phyloP scores from a whole-genome alignment of 768 basidiomycete species.

The Rhizopogon vinicolor region DNA sequence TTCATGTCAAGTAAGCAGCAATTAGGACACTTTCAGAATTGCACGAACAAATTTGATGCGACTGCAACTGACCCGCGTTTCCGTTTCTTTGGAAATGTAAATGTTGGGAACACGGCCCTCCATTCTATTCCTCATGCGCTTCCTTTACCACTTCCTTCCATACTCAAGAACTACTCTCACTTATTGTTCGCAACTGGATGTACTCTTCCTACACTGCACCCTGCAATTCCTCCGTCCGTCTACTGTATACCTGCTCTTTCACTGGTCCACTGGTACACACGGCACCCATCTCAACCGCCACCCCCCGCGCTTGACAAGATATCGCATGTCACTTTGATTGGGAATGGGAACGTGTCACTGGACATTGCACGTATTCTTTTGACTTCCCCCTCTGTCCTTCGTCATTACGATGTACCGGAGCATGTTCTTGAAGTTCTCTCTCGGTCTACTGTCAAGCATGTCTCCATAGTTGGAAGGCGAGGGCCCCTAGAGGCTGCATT shows the following conservation, averaged over 20 bases:
- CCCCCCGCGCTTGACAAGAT: constrained; percentile 63
- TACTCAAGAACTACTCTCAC: constrained; percentile 77
- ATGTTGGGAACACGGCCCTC: constrained; percentile 37
- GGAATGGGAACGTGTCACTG: constrained; percentile 92
- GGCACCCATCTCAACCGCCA: constrained; percentile 66
- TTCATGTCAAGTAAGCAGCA: constrained; percentile 1
- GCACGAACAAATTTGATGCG: constrained; percentile 90
- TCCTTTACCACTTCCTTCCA: constrained; percentile 51
- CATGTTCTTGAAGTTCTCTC: constrained; percentile 65
- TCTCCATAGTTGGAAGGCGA: constrained; percentile 81
- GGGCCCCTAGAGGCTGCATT: constrained; percentile 89
- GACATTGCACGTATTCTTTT: constrained; percentile 91
- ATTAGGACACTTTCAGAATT: constrained; percentile 60
- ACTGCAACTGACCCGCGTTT: constrained; percentile 78
- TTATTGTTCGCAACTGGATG: constrained; percentile 87
- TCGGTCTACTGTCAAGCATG: constrained; percentile 60
- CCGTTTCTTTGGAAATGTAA: constrained; percentile 89
- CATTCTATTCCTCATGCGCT: constrained; percentile 48
- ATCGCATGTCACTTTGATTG: constrained; percentile 78
- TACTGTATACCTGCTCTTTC: constrained; percentile 70
- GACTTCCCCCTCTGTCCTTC: constrained; percentile 56
- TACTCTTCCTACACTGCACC: constrained; percentile 56
- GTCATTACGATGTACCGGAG: constrained; percentile 73
- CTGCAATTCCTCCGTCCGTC: constrained; percentile 41
- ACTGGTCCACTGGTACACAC: constrained; percentile 96